Evolutionary conservation across 2,329 filamentous ascomycete species (phyloP).

Genomic region (Fusarium paranaense): DNA sequence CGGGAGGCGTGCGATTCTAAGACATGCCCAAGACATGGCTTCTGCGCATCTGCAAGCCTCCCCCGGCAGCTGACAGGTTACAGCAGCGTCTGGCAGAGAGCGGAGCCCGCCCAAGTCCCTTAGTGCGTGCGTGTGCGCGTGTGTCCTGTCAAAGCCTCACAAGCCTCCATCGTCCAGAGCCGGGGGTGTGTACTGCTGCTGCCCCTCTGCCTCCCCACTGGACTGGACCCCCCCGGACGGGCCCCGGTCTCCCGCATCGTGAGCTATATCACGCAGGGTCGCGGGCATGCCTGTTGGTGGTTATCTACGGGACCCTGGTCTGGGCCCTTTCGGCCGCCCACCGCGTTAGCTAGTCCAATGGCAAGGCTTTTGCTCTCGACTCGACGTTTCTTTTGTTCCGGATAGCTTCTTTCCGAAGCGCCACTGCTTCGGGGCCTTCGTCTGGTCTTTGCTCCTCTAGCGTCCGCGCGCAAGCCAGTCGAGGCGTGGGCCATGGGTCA

Average conservation of each 20-base stretch:
- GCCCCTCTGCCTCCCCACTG: neutral
- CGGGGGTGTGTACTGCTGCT: neutral
- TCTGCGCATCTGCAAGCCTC: neutral
- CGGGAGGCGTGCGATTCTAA: neutral
- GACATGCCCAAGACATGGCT: neutral
- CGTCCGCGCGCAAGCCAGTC: neutral
- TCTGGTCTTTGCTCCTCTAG: neutral
- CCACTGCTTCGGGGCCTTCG: neutral
- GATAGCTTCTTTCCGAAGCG: conserved; percentile 1
- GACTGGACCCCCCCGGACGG: neutral
- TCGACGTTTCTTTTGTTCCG: neutral
- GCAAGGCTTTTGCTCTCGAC: neutral
- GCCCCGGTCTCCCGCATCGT: conserved; percentile 1
- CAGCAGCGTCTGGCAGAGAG: neutral
- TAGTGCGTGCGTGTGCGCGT: neutral
- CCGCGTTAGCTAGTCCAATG: neutral
- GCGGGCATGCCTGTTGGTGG: neutral
- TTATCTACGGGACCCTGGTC: neutral
- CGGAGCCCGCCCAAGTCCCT: neutral
- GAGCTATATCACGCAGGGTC: conserved; percentile 1
- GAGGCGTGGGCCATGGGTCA: neutral
- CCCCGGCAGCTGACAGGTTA: neutral
- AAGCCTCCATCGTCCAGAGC: neutral
- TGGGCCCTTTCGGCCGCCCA: neutral
- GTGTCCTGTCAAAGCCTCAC: neutral